Evolutionary conservation across 768 basidiomycete species (phyloP).

Genomic region (Podaxis sp.): DNA sequence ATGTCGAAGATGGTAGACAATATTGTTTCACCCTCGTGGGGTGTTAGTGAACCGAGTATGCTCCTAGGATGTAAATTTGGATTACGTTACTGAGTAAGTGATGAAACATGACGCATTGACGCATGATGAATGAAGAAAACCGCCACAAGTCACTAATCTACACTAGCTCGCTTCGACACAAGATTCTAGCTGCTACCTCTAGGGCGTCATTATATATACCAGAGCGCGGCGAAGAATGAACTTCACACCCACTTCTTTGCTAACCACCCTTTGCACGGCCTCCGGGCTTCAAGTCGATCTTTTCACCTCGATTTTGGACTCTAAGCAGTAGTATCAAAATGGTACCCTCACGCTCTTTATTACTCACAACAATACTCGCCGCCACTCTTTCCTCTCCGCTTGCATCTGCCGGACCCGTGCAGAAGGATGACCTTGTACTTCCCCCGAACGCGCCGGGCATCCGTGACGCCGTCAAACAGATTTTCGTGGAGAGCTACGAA

Average conservation of each 20-base stretch:
- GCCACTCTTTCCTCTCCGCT: slow-evolving; percentile 7
- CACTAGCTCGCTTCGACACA: background rate
- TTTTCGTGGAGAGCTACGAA: slow-evolving; percentile 51
- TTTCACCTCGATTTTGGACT: background rate
- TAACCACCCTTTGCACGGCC: background rate
- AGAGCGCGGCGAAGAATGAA: background rate
- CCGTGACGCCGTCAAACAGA: slow-evolving; percentile 39
- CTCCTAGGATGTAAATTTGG: too few species aligned
- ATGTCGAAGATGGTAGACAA: too few species aligned
- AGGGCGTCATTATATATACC: background rate
- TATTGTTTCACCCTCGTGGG: too few species aligned
- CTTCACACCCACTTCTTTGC: background rate
- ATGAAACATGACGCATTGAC: too few species aligned
- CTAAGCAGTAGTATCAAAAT: background rate
- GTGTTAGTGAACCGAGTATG: too few species aligned
- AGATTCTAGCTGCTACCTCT: background rate
- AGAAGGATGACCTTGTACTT: slow-evolving; percentile 39
- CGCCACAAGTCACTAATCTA: background rate
- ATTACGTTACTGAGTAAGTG: too few species aligned
- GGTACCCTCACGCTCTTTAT: slow-evolving; percentile 2
- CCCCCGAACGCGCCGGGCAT: slow-evolving; percentile 37
- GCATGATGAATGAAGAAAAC: too few species aligned
- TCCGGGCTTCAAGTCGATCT: background rate
- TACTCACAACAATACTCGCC: background rate
- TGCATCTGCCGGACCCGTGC: slow-evolving; percentile 36